A percentile compares a stretch with the other conserved stretches of the same genome.
Conservation (phyloP, 306 rosid genomes). For the Arachis hypogaea region DNA sequence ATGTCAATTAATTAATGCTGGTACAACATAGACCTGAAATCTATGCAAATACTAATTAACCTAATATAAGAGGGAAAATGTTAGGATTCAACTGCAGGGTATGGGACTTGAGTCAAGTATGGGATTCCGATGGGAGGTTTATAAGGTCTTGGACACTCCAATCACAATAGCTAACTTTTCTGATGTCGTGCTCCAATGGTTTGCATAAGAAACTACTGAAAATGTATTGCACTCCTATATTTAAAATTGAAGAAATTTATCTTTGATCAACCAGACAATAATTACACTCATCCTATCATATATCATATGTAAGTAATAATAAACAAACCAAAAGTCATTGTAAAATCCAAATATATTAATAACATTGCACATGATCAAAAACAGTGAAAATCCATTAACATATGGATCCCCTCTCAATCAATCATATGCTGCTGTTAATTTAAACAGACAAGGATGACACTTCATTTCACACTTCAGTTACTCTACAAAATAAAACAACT, state of each 20-base stretch:
- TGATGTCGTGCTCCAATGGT: no score
- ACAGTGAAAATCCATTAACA: conserved; percentile 6
- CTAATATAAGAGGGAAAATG: background rate
- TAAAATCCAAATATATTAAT: background rate
- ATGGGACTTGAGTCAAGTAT: no score
- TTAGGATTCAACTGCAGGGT: no score
- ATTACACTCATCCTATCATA: background rate
- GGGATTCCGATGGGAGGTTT: no score
- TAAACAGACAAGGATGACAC: background rate
- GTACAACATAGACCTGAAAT: background rate
- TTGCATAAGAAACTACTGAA: background rate
- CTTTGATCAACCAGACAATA: background rate
- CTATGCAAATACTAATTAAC: conserved; percentile 11
- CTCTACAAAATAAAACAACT: conserved; percentile 21
- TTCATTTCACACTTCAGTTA: background rate
- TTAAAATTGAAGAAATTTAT: background rate
- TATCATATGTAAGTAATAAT: background rate
- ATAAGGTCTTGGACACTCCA: no score
- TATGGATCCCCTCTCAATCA: conserved; percentile 12
- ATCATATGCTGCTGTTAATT: conserved; percentile 7
- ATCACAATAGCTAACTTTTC: no score
- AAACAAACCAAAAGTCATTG: background rate
- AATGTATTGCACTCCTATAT: background rate
- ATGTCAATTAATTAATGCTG: conserved; percentile 3
- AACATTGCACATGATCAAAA: conserved; percentile 9